Conservation (phyloP, 1,284 basidiomycete genomes). For the Trametes sp. region DNA sequence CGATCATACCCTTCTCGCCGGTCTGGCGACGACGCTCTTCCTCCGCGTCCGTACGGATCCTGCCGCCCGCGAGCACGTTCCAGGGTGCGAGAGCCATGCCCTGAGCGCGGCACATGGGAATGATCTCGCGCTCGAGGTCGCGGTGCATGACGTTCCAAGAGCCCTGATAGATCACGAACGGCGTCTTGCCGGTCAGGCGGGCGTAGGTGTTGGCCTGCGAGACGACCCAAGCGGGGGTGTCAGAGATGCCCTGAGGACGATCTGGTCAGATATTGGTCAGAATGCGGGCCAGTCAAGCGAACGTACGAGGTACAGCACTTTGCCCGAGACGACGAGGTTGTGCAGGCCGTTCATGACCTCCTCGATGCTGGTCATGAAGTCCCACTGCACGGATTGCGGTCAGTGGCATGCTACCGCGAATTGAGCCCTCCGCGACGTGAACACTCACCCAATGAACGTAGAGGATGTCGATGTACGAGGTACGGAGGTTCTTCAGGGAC, state of each 20-base stretch:
- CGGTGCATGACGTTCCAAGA: slow-evolving; percentile 57
- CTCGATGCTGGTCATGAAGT: slow-evolving; percentile 52
- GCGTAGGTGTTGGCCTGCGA: slow-evolving; percentile 62
- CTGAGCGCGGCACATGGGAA: slow-evolving; percentile 51
- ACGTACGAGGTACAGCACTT: slow-evolving; percentile 54
- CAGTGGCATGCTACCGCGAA: not conserved
- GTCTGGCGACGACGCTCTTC: slow-evolving; percentile 35
- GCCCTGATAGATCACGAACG: slow-evolving; percentile 67
- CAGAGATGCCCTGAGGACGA: slow-evolving; percentile 39
- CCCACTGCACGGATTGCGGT: slow-evolving; percentile 45
- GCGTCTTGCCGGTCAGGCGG: slow-evolving; percentile 52
- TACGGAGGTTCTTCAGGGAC: slow-evolving; percentile 64
- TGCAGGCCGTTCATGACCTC: slow-evolving; percentile 62
- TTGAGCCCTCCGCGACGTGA: slow-evolving; percentile 31
- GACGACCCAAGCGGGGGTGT: slow-evolving; percentile 65
- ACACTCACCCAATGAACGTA: slow-evolving; percentile 56
- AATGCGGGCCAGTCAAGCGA: slow-evolving; percentile 27
- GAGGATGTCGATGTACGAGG: slow-evolving; percentile 60
- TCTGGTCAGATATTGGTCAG: not conserved
- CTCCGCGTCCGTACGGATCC: slow-evolving; percentile 42
- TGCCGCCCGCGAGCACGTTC: slow-evolving; percentile 44
- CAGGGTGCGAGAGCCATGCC: slow-evolving; percentile 38
- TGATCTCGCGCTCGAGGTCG: slow-evolving; percentile 66
- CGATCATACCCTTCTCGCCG: slow-evolving; percentile 31
- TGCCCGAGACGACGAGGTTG: slow-evolving; percentile 49